phyloP scores from a whole-genome alignment of 2,329 filamentous ascomycete species.

The Sclerotinia borealis region DNA sequence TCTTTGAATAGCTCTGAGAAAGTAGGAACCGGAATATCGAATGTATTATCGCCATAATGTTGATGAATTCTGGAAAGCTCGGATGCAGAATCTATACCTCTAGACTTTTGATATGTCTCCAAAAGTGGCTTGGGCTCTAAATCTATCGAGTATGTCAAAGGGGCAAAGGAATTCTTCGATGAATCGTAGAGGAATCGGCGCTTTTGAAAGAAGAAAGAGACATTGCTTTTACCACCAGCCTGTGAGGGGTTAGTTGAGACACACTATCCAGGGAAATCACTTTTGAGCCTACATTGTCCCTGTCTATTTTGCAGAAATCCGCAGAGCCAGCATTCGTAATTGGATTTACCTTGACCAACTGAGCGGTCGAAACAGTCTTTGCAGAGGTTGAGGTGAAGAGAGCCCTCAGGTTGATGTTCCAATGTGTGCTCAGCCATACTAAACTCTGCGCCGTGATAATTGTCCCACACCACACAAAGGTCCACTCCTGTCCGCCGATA shows the following conservation, averaged over 20 bases:
- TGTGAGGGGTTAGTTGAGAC: conserved; percentile 32
- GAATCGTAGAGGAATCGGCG: conserved; percentile 84
- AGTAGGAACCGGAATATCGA: conserved; percentile 94
- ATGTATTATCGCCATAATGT: conserved; percentile 93
- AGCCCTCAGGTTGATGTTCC: conserved; percentile 84
- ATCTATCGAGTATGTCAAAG: conserved; percentile 79
- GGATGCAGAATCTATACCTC: conserved; percentile 66
- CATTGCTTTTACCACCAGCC: conserved; percentile 66
- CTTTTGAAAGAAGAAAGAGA: conserved; percentile 97
- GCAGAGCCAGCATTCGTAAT: conserved; percentile 80
- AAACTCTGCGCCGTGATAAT: conserved; percentile 86
- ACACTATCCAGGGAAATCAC: neutral
- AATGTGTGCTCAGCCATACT: conserved; percentile 93
- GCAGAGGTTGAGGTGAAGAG: conserved; percentile 74
- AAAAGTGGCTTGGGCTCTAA: conserved; percentile 75
- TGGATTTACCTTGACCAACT: conserved; percentile 89
- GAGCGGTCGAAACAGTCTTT: conserved; percentile 63
- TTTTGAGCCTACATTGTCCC: conserved; percentile 54
- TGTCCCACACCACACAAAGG: conserved; percentile 84
- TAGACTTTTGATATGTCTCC: conserved; percentile 70
- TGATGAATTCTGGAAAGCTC: conserved; percentile 77
- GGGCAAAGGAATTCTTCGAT: conserved; percentile 67
- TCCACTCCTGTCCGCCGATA: conserved; percentile 95
- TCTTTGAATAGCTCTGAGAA: conserved; percentile 97
- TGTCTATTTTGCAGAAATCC: conserved; percentile 77